Conservation (phyloP, 2,329 filamentous ascomycete species). For the Penicillium sp. region DNA sequence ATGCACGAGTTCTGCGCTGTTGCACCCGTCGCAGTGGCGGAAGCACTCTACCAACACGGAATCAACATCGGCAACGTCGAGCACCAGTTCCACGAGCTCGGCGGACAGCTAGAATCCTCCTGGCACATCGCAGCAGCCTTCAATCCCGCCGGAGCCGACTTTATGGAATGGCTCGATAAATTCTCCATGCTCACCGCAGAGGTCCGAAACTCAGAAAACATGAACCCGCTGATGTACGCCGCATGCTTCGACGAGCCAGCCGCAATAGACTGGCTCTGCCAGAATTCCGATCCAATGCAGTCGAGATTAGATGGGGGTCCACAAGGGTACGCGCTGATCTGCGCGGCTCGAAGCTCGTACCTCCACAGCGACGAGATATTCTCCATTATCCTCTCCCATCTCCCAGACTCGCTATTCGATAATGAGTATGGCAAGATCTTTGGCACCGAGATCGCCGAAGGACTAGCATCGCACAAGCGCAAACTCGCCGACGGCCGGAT, state of each 20-base stretch:
- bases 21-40: background rate
- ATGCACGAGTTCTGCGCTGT: constrained; percentile 4
- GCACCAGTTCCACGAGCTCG: background rate
- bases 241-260: constrained; percentile 2
- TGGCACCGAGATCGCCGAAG: constrained; percentile 3
- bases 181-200: background rate
- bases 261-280: constrained; percentile 1
- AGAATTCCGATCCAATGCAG: background rate
- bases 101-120: constrained; percentile 4
- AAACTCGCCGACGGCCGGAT: background rate
- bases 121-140: constrained; percentile 10
- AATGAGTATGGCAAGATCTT: constrained; percentile 4
- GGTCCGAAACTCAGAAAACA: background rate
- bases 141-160: background rate
- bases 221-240: constrained; percentile 6
- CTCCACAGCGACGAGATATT: constrained; percentile 2
- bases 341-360: background rate
- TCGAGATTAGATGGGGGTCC: background rate
- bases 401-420: background rate
- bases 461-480: background rate
- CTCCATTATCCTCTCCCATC: background rate
- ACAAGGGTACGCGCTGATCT: background rate
- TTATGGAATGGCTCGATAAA: constrained; percentile 1
- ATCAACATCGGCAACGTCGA: constrained; percentile 6
- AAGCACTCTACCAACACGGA: background rate